phyloP scores from a whole-genome alignment of 495 filamentous ascomycete species.

The Xylaria castorea region DNA sequence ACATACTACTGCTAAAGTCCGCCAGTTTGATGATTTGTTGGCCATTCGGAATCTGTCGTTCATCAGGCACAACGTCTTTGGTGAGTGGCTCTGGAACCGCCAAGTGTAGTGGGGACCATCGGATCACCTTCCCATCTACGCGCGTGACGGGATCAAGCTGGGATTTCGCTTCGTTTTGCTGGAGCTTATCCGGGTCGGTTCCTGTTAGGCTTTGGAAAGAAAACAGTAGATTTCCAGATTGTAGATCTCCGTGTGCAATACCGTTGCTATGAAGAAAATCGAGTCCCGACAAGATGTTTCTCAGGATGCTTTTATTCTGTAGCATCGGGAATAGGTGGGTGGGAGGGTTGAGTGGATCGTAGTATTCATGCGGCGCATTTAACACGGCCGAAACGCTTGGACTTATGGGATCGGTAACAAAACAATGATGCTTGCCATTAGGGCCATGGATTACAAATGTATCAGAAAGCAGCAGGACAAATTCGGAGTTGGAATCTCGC shows the following conservation, averaged over 20 bases:
- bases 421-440: neutral
- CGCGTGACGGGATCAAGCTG: neutral
- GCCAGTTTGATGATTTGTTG: neutral
- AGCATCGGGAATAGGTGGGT: neutral
- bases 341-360: neutral
- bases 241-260: neutral
- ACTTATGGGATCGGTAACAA: neutral
- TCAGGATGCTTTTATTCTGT: neutral
- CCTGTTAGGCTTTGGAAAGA: neutral
- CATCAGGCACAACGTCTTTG: neutral
- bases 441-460: neutral
- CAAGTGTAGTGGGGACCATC: neutral
- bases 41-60: neutral
- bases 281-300: neutral
- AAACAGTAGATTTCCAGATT: neutral
- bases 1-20: neutral
- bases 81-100: neutral
- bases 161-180: neutral
- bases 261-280: neutral
- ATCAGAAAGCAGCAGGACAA: neutral
- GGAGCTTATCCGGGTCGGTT: neutral
- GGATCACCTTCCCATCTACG: neutral
- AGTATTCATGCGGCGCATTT: neutral
- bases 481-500: neutral
- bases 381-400: neutral